Conservation (phyloP, 1,139 yeast genomes). For the Suhomyces yuchorum region DNA sequence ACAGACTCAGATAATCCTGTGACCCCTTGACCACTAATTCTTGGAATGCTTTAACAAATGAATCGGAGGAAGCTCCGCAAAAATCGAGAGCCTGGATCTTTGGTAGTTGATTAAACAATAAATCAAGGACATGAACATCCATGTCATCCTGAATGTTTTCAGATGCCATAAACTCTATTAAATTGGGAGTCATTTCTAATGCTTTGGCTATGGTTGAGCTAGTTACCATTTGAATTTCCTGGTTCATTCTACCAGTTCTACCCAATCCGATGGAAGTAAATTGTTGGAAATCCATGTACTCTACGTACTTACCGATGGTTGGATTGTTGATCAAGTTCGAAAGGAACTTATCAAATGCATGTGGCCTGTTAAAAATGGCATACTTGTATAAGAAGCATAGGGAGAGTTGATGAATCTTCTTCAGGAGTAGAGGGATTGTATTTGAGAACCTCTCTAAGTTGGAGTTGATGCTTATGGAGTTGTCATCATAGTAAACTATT, state of each 20-base stretch:
- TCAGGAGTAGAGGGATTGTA: constrained; percentile 41
- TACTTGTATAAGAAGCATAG: constrained; percentile 58
- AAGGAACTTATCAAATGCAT: constrained; percentile 73
- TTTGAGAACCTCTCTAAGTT: constrained; percentile 46
- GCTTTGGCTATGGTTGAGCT: constrained; percentile 67
- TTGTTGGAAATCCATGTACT: constrained; percentile 82
- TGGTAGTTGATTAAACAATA: constrained; percentile 60
- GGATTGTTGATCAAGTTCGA: constrained; percentile 53
- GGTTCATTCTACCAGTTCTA: constrained; percentile 85
- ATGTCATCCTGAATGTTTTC: constrained; percentile 88
- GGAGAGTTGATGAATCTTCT: constrained; percentile 35
- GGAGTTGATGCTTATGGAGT: constrained; percentile 41
- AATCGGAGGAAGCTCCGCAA: constrained; percentile 79
- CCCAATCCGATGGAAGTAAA: constrained; percentile 91
- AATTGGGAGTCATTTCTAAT: constrained; percentile 61
- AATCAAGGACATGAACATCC: constrained; percentile 59
- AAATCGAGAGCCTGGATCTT: constrained; percentile 75
- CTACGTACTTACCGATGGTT: constrained; percentile 65
- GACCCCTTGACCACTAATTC: constrained; percentile 29
- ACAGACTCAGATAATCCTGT: constrained; percentile 15
- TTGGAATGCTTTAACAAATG: constrained; percentile 65
- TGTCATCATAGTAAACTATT: constrained; percentile 45
- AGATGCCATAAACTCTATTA: constrained; percentile 77
- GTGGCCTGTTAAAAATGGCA: constrained; percentile 78
- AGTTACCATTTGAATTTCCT: constrained; percentile 89